Base-by-base conservation (phyloP, 1,139 yeast species). In the Arxiozyma slooffiae region DNA sequence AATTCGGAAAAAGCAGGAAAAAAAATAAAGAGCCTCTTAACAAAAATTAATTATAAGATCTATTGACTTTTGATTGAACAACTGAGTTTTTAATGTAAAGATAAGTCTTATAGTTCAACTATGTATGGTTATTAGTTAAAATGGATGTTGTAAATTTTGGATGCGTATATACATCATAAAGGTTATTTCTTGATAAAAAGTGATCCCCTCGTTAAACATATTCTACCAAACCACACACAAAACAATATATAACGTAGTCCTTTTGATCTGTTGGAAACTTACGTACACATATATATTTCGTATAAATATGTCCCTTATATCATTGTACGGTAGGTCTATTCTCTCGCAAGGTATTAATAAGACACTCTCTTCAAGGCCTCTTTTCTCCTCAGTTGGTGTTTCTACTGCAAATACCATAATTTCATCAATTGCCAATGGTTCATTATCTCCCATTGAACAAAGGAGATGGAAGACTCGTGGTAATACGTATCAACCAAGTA, bases 401-500 rank as follows among this genome's bases (percentile, higher is more conserved):
- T 30, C 18, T 7, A 26, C 39, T 16, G 22, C 36, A 17, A 30
- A 43, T 34, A 8, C 23, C 20, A 20, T 34, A 26, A 22, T 23
- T 21, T 21, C 24, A 21, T 7, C 41, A 20, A 20, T 21, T 3
- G 20, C 21, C 20, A 21, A 20, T 18, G 41, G 24, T 9, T 20
- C 36, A 30, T 30, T 30, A 30, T 30, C 36, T 30, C 3, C 36
- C 36, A 30, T 30, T 30, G 36, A 11, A 21, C 66, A 62, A 49
- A 79, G 75, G 71, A 79, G 96, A 72, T 83, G 90, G 82, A 82
- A 85, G 66, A 76, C 89, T 30, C 81, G 95, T 73, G 98, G 98
- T 70, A 85, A 88, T 71, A 88, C 96, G 22, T 92, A 85, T 69
- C 97, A 90, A 68, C 97, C 98, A 45, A 84, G 90, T 53, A 89